phyloP scores from a whole-genome alignment of 208 protist species.

The Crithidia sp. region DNA sequence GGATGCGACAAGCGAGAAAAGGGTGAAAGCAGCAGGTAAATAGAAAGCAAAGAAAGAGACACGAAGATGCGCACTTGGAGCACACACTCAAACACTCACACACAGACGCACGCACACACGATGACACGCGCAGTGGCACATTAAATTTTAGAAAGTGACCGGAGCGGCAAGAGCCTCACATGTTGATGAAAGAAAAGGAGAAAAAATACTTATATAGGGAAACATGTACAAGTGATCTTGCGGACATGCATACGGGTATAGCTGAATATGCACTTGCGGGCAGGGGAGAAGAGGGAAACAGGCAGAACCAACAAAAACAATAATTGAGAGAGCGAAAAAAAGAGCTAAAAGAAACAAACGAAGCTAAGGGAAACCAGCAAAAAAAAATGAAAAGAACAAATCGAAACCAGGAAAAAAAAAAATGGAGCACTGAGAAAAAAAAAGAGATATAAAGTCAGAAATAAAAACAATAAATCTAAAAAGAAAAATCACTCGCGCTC shows the following conservation, averaged over 20 bases:
- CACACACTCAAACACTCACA: too few species aligned
- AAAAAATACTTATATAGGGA: neutral
- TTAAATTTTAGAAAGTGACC: too few species aligned
- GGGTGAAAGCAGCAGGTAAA: too few species aligned
- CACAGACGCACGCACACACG: too few species aligned
- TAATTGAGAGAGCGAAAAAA: neutral
- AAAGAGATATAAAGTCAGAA: constrained; percentile 17
- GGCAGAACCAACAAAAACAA: constrained; percentile 3
- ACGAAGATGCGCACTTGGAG: too few species aligned
- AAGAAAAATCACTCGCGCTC: too few species aligned
- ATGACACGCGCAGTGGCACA: too few species aligned
- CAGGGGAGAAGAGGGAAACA: neutral
- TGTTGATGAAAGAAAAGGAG: neutral
- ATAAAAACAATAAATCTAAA: neutral
- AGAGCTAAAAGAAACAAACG: constrained; percentile 11
- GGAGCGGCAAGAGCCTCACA: neutral
- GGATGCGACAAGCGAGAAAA: too few species aligned
- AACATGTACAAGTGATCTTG: too few species aligned
- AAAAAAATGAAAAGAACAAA: constrained; percentile 4
- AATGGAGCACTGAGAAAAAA: constrained; percentile 5
- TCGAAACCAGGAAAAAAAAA: constrained; percentile 11
- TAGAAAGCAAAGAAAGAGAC: too few species aligned
- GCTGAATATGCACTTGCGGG: too few species aligned
- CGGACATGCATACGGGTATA: neutral
- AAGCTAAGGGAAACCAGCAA: constrained; percentile 18